These are phyloP conservation scores for Alternaria postmessia DNA, from an alignment of 2,329 filamentous ascomycete species.

Conservation along the genomic window DNA sequence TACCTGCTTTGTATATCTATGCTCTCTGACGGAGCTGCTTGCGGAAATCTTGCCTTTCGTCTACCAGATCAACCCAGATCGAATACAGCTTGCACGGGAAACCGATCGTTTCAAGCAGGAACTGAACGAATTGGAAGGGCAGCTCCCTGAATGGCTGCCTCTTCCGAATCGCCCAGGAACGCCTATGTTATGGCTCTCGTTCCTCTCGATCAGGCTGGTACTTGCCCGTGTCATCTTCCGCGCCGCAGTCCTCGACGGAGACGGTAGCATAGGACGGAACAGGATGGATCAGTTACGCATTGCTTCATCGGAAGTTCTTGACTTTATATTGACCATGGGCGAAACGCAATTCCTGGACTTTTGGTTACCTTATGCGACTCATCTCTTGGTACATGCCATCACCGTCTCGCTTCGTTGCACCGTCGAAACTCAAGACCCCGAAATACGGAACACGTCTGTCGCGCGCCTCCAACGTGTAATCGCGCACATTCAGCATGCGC, in stretches of 20 bases:
- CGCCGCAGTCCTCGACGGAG: conserved; percentile 36
- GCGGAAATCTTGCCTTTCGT: conserved; percentile 51
- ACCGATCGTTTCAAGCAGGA: conserved; percentile 44
- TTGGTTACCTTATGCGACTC: conserved; percentile 60
- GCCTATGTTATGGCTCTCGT: conserved; percentile 53
- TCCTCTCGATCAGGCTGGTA: conserved; percentile 50
- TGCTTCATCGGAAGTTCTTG: conserved; percentile 60
- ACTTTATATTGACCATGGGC: conserved; percentile 58
- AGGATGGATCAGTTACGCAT: conserved; percentile 57
- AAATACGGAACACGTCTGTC: conserved; percentile 57
- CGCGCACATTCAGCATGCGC: conserved; percentile 57
- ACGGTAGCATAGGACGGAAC: conserved; percentile 33
- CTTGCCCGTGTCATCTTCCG: conserved; percentile 50
- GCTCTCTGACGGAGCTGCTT: conserved; percentile 57
- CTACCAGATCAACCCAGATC: conserved; percentile 47
- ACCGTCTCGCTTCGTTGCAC: conserved; percentile 62
- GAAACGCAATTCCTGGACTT: conserved; percentile 61
- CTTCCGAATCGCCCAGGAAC: conserved; percentile 40
- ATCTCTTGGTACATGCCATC: conserved; percentile 63
- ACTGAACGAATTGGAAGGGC: conserved; percentile 46
- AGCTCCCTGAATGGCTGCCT: conserved; percentile 47
- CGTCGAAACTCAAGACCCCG: conserved; percentile 59
- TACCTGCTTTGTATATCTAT: conserved; percentile 62
- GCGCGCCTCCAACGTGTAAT: conserved; percentile 59
- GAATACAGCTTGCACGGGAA: conserved; percentile 35